phyloP scores from a whole-genome alignment of 2,329 filamentous ascomycete genomes.

The Madurella fahalii region DNA sequence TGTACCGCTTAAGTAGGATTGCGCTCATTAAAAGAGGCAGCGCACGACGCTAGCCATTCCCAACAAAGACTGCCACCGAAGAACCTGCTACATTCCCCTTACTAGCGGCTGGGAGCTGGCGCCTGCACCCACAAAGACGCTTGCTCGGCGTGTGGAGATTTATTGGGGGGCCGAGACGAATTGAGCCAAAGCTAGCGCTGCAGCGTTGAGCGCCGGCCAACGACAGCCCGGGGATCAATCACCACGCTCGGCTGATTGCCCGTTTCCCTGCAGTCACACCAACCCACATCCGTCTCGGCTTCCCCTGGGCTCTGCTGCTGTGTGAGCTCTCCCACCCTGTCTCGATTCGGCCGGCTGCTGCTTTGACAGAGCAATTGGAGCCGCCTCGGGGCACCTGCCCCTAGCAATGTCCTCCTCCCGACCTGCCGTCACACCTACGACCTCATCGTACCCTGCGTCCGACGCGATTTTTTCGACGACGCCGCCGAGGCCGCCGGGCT shows the following conservation, averaged over 20 bases:
- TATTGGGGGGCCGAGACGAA: constrained; percentile 12
- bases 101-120: constrained; percentile 1
- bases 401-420: constrained; percentile 26
- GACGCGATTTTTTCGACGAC: constrained; percentile 16
- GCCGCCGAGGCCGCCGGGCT: constrained; percentile 10
- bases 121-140: constrained; percentile 7
- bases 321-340: constrained; percentile 17
- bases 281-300: constrained; percentile 23
- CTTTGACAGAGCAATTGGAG: constrained; percentile 12
- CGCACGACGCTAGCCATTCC: not conserved
- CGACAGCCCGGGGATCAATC: constrained; percentile 16
- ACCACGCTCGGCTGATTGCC: constrained; percentile 16
- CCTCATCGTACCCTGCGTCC: constrained; percentile 14
- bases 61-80: not conserved
- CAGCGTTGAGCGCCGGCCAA: constrained; percentile 14
- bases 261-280: constrained; percentile 17
- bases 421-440: constrained; percentile 21
- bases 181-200: constrained; percentile 11
- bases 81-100: not conserved
- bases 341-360: constrained; percentile 23
- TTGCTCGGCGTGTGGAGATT: constrained; percentile 15
- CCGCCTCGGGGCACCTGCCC: constrained; percentile 3
- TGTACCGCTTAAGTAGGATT: not conserved
- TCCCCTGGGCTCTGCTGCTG: constrained; percentile 22
- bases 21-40: not conserved